Conservation (phyloP, 1,284 basidiomycete genomes). For the Tilletia walkeri region DNA sequence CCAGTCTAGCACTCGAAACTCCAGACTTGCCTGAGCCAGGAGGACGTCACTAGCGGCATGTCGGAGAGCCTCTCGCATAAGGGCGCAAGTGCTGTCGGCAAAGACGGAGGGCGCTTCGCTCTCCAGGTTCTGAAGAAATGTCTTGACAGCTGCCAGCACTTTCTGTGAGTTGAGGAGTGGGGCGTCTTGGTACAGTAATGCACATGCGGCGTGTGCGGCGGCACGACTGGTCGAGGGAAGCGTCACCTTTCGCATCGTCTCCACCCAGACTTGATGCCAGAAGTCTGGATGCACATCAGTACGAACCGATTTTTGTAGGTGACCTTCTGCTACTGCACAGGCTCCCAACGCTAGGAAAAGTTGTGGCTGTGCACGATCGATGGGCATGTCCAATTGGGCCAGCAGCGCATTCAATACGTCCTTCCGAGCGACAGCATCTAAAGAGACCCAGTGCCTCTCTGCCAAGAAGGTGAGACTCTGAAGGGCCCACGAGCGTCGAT, state of each 20-base stretch:
- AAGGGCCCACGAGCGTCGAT: conserved; percentile 62
- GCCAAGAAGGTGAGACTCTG: conserved; percentile 82
- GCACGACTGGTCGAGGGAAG: conserved; percentile 59
- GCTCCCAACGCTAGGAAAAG: conserved; percentile 73
- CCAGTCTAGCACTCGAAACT: conserved; percentile 81
- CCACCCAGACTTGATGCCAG: conserved; percentile 78
- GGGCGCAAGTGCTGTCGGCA: conserved; percentile 78
- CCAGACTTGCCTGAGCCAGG: conserved; percentile 74
- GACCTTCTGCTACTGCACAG: conserved; percentile 62
- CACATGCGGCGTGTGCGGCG: conserved; percentile 73
- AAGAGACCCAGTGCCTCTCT: conserved; percentile 68
- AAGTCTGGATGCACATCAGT: conserved; percentile 34
- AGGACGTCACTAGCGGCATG: conserved; percentile 74
- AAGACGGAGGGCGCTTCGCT: conserved; percentile 81
- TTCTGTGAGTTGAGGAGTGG: conserved; percentile 63
- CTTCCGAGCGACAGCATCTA: conserved; percentile 65
- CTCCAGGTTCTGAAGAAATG: conserved; percentile 73
- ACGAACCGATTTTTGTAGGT: too few relatives aligned
- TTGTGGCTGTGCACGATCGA: conserved; percentile 73
- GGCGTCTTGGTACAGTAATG: conserved; percentile 58
- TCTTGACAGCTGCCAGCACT: conserved; percentile 70
- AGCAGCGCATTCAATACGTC: conserved; percentile 64
- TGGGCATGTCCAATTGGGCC: conserved; percentile 67
- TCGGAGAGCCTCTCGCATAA: conserved; percentile 68
- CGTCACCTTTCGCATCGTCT: conserved; percentile 72